These are phyloP conservation scores for Kodamaea alishanica DNA, from an alignment of 1,139 yeast genomes.

Conservation along the genomic window DNA sequence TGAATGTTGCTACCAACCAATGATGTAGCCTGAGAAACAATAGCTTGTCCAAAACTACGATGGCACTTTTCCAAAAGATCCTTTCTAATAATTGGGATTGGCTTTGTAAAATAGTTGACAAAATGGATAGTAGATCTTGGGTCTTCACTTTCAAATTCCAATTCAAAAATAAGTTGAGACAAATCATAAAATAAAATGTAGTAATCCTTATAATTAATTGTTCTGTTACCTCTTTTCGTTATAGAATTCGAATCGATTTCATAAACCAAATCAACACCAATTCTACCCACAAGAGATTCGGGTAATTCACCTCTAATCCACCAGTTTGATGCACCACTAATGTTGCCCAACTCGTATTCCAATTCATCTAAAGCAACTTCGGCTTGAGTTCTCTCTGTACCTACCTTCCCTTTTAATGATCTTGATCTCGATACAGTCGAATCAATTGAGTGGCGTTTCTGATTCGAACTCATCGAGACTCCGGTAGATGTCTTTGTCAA, in stretches of 20 bases:
- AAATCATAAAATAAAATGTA: conserved; percentile 73
- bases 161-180: conserved; percentile 59
- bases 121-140: conserved; percentile 53
- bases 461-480: conserved; percentile 21
- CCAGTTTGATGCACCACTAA: conserved; percentile 49
- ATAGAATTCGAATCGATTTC: conserved; percentile 64
- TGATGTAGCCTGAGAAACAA: conserved; percentile 41
- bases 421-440: conserved; percentile 17
- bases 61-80: conserved; percentile 52
- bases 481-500: conserved; percentile 23
- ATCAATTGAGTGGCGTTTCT: conserved; percentile 14
- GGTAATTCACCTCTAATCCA: conserved; percentile 66
- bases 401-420: conserved; percentile 16
- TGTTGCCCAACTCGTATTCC: conserved; percentile 31
- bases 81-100: conserved; percentile 47
- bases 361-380: conserved; percentile 25
- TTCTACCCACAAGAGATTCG: conserved; percentile 41
- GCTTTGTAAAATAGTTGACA: conserved; percentile 37
- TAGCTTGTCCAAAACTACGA: conserved; percentile 39
- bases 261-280: conserved; percentile 48
- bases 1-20: conserved; percentile 37
- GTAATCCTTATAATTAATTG: conserved; percentile 56
- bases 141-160: conserved; percentile 51
- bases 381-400: conserved; percentile 29
- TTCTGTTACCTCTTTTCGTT: conserved; percentile 55